Evolutionary conservation across 352 stramenopile species (phyloP).

Genomic region (Phytophthora cryptogea): DNA sequence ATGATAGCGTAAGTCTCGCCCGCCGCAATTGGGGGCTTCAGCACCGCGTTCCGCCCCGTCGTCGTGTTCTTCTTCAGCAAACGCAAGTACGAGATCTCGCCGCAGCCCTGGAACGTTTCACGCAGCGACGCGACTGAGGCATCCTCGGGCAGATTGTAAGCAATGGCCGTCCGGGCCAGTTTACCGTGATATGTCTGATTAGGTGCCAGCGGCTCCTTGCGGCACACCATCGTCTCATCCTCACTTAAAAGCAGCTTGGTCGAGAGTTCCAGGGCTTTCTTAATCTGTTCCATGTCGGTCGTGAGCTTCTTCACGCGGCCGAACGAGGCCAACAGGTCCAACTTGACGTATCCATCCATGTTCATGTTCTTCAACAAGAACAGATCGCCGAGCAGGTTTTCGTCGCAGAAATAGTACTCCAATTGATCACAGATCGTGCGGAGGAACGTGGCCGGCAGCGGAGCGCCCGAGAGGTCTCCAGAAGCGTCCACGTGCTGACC

Average conservation of each 20-base stretch:
- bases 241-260: constrained; percentile 86
- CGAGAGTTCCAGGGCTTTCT: constrained; percentile 82
- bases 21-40: constrained; percentile 87
- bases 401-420: constrained; percentile 90
- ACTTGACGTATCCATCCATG: constrained; percentile 86
- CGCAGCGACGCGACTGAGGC: constrained; percentile 83
- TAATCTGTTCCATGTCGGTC: constrained; percentile 81
- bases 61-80: constrained; percentile 91
- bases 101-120: constrained; percentile 84
- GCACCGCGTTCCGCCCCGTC: constrained; percentile 83
- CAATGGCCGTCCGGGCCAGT: constrained; percentile 82
- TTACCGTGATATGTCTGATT: constrained; percentile 90
- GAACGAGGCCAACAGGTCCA: constrained; percentile 84
- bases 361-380: constrained; percentile 92
- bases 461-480: constrained; percentile 29
- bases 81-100: constrained; percentile 85
- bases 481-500: constrained; percentile 31
- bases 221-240: constrained; percentile 84
- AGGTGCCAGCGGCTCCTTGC: constrained; percentile 76
- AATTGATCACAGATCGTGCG: constrained; percentile 88
- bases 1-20: constrained; percentile 91
- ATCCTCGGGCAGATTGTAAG: constrained; percentile 87
- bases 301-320: constrained; percentile 88
- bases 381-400: constrained; percentile 85
- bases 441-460: constrained; percentile 80